Conservation (phyloP, 2,329 filamentous ascomycete genomes). For the Cladobotryum mycophilum region DNA sequence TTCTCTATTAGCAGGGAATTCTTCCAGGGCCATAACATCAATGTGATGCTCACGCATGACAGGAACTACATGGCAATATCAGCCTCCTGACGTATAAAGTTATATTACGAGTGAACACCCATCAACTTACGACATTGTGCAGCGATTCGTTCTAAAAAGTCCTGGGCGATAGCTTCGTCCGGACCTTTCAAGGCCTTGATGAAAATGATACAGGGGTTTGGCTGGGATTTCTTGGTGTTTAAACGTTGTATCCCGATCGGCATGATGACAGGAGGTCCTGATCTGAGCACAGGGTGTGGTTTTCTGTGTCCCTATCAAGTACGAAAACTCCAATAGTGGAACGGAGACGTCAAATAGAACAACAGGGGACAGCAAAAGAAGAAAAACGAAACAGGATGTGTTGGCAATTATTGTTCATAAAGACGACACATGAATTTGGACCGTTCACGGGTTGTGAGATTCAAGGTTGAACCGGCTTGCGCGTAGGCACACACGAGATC, state of each 20-base stretch:
- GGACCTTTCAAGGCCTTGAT: slow-evolving; percentile 70
- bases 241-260: slow-evolving; percentile 72
- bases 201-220: slow-evolving; percentile 75
- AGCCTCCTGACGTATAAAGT: neutral
- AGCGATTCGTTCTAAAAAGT: slow-evolving; percentile 69
- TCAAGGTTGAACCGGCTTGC: no score
- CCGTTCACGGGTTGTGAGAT: no score
- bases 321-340: no score
- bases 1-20: slow-evolving; percentile 73
- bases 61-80: slow-evolving; percentile 42
- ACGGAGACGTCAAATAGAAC: neutral
- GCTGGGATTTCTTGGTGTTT: slow-evolving; percentile 67
- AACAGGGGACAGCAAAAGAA: neutral
- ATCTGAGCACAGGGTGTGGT: neutral
- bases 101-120: no score
- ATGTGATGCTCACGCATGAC: slow-evolving; percentile 63
- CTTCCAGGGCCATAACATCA: slow-evolving; percentile 65
- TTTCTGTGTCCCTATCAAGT: neutral
- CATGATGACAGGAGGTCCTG: slow-evolving; percentile 41
- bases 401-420: no score
- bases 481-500: no score
- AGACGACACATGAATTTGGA: no score
- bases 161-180: slow-evolving; percentile 56
- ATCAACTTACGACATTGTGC: slow-evolving; percentile 62
- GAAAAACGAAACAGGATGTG: no score